Percentiles rank a stretch among this genome's conserved stretches.
phyloP scores from a whole-genome alignment of 2,329 filamentous ascomycete species.

The Penicillium sp. region DNA sequence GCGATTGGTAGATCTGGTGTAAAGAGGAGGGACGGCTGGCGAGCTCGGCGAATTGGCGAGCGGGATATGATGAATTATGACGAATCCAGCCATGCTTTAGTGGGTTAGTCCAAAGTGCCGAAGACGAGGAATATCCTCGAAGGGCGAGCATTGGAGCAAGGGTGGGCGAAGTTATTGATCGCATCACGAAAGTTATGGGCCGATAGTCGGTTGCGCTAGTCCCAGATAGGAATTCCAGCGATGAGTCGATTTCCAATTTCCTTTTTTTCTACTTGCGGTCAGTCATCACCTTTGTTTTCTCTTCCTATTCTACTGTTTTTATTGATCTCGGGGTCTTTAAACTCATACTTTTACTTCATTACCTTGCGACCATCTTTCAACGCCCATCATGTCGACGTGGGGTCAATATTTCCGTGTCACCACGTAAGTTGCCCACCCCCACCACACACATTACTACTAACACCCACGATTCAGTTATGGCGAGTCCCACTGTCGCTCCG shows the following conservation, averaged over 20 bases:
- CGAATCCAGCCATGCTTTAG: conserved; percentile 14
- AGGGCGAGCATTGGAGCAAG: conserved; percentile 30
- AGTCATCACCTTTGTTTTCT: background rate
- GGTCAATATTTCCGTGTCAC: conserved; percentile 79
- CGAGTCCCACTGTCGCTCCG: conserved; percentile 86
- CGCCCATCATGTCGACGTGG: conserved; percentile 75
- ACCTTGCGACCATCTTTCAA: conserved; percentile 1
- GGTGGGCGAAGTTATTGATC: background rate
- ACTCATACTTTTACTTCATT: background rate
- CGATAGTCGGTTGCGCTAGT: conserved; percentile 31
- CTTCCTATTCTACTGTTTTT: conserved; percentile 9
- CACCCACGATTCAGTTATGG: conserved; percentile 56
- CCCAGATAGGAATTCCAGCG: conserved; percentile 23
- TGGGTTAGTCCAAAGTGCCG: conserved; percentile 12
- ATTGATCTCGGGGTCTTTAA: background rate
- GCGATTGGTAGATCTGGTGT: conserved; percentile 69
- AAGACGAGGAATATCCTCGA: conserved; percentile 2
- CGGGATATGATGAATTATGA: conserved; percentile 33
- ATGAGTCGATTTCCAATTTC: conserved; percentile 25
- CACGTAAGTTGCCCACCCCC: conserved; percentile 58
- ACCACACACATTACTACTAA: conserved; percentile 19
- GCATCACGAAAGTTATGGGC: conserved; percentile 10
- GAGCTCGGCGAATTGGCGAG: conserved; percentile 36
- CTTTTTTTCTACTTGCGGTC: conserved; percentile 5
- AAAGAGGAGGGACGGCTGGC: conserved; percentile 35